Evolutionary conservation across 2,329 filamentous ascomycete genomes (phyloP), one percentile per base, ranked within the genome.

Genomic region (Xylariaceae sp.): DNA sequence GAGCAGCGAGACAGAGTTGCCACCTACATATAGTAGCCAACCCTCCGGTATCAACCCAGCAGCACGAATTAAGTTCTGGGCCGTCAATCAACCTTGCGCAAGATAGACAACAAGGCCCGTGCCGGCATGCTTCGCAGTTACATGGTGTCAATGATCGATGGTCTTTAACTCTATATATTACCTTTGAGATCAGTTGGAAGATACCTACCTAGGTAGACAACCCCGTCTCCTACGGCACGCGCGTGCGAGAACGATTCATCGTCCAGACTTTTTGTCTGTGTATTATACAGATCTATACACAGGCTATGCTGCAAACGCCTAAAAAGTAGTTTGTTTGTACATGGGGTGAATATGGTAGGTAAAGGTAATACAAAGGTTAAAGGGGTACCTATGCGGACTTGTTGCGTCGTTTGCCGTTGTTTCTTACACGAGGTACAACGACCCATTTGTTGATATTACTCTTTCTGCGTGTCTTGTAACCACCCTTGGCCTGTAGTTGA

Each of bases 381-480:
- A 45, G 37, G 58, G 37, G 50, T 57, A 59, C 66, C 54, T 70
- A 68, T 55, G 65, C 66, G 65, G 77, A 83, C 79, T 89, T 89
- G 72, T 81, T 78, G 75, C 87, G 86, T 71, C 92, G 85, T 81
- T 93, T 95, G 76, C 93, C 93, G 77, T 96, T 88, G 79, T 97
- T 97, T 70, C 94, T 87, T 58, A 84, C 83, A 69, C 92, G 85
- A 61, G 92, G 84, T 64, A 88, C 84, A 52, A 97, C 91, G 64
- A 99, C 89, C 78, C 88, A 92, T 73, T 89, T 94, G 81, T 97
- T 97, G 76, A 88, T 78, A 74, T 97, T 97, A 76, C 87, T 83
- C 80, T 89, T 95, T 69, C 86, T 85, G 66, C 93, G 85, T 51
- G 93, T 97, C 83, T 97, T 97, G 85, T 88, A 96, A 64, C 89